Evolutionary conservation across 2,329 filamentous ascomycete genomes (phyloP), one percentile per base, ranked within the genome.

Genomic region (Chaetomium sp.): DNA sequence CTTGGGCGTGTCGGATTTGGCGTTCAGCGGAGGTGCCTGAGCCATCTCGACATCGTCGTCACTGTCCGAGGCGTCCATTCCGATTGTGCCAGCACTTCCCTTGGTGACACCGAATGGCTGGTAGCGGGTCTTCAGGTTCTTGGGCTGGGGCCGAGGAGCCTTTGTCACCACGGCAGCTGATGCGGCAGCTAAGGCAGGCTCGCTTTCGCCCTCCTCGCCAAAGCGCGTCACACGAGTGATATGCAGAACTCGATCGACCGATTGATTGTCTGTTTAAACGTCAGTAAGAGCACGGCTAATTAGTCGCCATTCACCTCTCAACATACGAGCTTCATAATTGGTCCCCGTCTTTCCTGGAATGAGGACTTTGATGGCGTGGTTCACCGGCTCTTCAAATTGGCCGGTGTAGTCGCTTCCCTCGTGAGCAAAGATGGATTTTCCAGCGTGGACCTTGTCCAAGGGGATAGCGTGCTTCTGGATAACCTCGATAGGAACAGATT

Each of bases 61-160:
- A 13, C 74, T 76, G 23, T 80, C 81, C 72, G 83, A 70, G 0
- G 70, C 76, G 29, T 79, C 80, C 12, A 71, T 65, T 4, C 81
- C 81, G 68, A 82, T 82, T 16, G 67, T 74, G 53, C 71, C 73
- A 69, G 66, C 57, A 10, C 63, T 51, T 12, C 71, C 70, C 27
- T 70, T 74, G 9, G 78, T 69, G 51, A 85, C 80, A 31, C 90
- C 90, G 53, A 89, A 84, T 1, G 90, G 90, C 61, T 83, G 83
- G 75, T 85, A 92, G 38, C 90, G 85, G 75, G 87, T 84, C 71
- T 83, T 86, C 61, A 93, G 78, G 7, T 87, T 88, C 71, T 84
- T 81, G 1, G 90, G 89, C 74, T 93, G 90, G 54, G 84, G 80
- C 65, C 88, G 84, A 57, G 86, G 79, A 1, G 81, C 75, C 65